Conservation (phyloP, 148 eudicot genomes). For the Dianthus caryophyllus region DNA sequence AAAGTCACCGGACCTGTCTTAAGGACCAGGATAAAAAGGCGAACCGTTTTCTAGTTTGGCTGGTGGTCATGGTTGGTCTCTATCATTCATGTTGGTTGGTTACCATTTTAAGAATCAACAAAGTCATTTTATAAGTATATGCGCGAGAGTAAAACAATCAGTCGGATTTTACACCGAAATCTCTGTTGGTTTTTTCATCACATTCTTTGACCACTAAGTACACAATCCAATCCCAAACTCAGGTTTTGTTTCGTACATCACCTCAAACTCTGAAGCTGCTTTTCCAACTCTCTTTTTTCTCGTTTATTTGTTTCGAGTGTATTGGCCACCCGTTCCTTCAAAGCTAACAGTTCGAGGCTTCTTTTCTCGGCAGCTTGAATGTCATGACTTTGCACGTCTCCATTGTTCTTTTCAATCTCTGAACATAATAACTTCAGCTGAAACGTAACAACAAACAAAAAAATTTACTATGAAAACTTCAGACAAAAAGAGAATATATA, state of each 20-base stretch:
- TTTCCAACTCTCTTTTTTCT: slow-evolving; percentile 31
- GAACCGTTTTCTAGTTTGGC: too few relatives aligned
- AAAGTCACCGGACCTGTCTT: too few relatives aligned
- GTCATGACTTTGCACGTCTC: slow-evolving; percentile 18
- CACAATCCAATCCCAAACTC: too few relatives aligned
- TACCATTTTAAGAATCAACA: too few relatives aligned
- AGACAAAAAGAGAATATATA: background rate
- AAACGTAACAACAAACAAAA: slow-evolving; percentile 3
- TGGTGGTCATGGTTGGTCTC: too few relatives aligned
- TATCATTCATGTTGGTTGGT: too few relatives aligned
- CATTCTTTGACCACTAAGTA: too few relatives aligned
- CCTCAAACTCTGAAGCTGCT: slow-evolving; percentile 39
- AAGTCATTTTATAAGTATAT: too few relatives aligned
- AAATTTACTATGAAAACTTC: background rate
- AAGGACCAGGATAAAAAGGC: too few relatives aligned
- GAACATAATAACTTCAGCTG: slow-evolving; percentile 34
- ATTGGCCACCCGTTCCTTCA: slow-evolving; percentile 30
- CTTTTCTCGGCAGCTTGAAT: slow-evolving; percentile 43
- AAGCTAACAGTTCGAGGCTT: slow-evolving; percentile 34
- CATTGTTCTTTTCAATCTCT: slow-evolving; percentile 26
- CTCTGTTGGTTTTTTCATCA: too few relatives aligned
- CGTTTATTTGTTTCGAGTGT: slow-evolving; percentile 40
- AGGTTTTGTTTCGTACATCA: slow-evolving; percentile 6
- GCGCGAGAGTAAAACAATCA: too few relatives aligned
- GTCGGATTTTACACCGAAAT: too few relatives aligned